phyloP scores from a whole-genome alignment of 148 eudicot species.

The Bassia scoparia region DNA sequence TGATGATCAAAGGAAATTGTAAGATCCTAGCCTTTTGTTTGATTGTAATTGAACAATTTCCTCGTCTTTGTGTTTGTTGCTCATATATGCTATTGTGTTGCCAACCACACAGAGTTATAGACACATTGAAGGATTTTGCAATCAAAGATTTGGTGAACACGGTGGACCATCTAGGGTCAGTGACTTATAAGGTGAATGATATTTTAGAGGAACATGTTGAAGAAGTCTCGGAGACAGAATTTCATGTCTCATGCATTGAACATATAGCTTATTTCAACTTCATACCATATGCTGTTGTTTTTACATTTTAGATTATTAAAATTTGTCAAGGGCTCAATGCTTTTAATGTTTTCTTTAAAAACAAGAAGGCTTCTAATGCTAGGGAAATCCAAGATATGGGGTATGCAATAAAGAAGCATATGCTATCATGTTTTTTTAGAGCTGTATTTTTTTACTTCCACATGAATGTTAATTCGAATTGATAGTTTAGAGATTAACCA shows the following conservation, averaged over 20 bases:
- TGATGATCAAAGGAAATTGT: slow-evolving; percentile 81
- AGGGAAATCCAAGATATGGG: background rate
- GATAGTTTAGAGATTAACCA: background rate
- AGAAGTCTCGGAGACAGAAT: slow-evolving; percentile 69
- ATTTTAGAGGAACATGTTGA: slow-evolving; percentile 75
- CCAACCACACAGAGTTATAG: slow-evolving; percentile 58
- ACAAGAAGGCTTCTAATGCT: background rate
- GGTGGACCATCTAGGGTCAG: slow-evolving; percentile 92
- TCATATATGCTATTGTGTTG: slow-evolving; percentile 21
- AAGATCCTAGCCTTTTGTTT: slow-evolving; percentile 28
- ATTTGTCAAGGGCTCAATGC: too few species aligned
- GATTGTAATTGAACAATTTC: background rate
- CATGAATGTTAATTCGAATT: background rate
- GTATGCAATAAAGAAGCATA: background rate
- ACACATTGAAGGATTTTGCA: slow-evolving; percentile 75
- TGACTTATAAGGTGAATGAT: slow-evolving; percentile 71
- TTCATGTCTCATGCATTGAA: slow-evolving; percentile 74
- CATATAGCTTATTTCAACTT: slow-evolving; percentile 42
- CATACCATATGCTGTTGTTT: too few species aligned
- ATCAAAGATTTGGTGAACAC: slow-evolving; percentile 88
- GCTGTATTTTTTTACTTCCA: background rate
- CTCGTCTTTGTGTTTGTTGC: background rate
- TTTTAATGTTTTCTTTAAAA: too few species aligned
- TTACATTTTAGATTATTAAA: too few species aligned
- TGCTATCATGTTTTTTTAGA: background rate